Evolutionary conservation across 371 early-diverging fungal species (phyloP).

Genomic region (Mycotypha africana): DNA sequence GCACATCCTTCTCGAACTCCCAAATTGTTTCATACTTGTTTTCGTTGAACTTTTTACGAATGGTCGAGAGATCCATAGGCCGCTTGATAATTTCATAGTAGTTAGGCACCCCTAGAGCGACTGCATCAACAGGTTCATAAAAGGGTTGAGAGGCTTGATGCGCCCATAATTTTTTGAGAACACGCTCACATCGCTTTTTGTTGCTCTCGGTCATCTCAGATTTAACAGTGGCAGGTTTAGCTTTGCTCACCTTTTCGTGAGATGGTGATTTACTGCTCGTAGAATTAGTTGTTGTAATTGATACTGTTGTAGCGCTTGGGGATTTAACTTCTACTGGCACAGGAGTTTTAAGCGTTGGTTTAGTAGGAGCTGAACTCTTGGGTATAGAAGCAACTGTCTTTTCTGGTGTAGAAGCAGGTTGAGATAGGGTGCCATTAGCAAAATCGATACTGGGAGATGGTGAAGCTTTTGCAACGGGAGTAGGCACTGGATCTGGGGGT

Average conservation of each 20-base stretch:
- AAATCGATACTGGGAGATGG: neutral
- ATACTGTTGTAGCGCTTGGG: too few relatives aligned
- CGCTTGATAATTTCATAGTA: constrained; percentile 85
- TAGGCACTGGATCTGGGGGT: constrained; percentile 3
- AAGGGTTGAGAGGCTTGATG: constrained; percentile 34
- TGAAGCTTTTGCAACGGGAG: neutral
- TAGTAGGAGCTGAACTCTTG: too few relatives aligned
- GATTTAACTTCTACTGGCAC: too few relatives aligned
- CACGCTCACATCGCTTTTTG: constrained; percentile 26
- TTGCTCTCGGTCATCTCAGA: constrained; percentile 32
- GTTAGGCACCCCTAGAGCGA: constrained; percentile 76
- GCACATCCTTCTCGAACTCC: constrained; percentile 54
- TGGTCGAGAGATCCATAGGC: constrained; percentile 96
- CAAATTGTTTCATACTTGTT: constrained; percentile 38
- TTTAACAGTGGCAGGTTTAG: constrained; percentile 12
- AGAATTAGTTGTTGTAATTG: too few relatives aligned
- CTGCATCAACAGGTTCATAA: constrained; percentile 76
- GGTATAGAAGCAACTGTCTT: neutral
- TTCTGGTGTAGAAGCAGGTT: too few relatives aligned
- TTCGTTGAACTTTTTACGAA: constrained; percentile 70
- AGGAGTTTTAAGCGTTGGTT: too few relatives aligned
- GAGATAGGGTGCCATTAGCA: neutral
- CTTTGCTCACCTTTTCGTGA: neutral
- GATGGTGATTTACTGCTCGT: too few relatives aligned
- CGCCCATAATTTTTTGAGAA: constrained; percentile 30